Base-by-base conservation (phyloP, 2,329 filamentous ascomycete species). In the Myriosclerotinia curreyana region DNA sequence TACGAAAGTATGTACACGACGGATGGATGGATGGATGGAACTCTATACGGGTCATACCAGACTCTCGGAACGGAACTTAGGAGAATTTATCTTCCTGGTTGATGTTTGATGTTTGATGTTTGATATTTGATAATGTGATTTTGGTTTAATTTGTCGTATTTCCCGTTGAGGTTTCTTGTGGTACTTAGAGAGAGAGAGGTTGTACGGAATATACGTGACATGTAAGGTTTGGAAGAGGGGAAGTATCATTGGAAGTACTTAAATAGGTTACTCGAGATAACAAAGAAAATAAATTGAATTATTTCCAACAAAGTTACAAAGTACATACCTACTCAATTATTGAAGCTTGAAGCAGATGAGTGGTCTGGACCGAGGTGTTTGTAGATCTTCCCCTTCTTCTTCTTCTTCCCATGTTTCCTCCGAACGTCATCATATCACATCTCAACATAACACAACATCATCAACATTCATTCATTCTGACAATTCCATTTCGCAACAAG, bases 361-460 rank as follows among this genome's bases (percentile, higher is more conserved):
- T 22, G 25, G 22, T 40, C 25, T 15, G 15, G 40, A 42, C 15
- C 52, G 44, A 6, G n/a, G 20, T 22, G 17, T 20, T 20, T n/a
- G 53, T 59, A 48, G 28, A 58, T 58, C 55, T 48, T 48, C 42
- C 55, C 14, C 28, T 25, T 42, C 42, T 58, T 25, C n/a, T 11
- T 5, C 17, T 8, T n/a, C 15, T 42, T 42, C 17, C 38, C 12
- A 15, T 42, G 28, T 31, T 38, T 14, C 22, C 22, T 28, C 22
- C 22, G 22, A 28, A 55, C 36, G 36, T 54, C 52, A 40, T 54
- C 52, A 54, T 11, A n/a, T n/a, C n/a, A n/a, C n/a, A n/a, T n/a
- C n/a, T n/a, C n/a, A 31, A 20, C 25, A 38, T 12, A 38, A 38
- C 36, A 38, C 36, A 38, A 3, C 7, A 38, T 9, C 36, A 38